Evolutionary conservation across 148 eudicot genomes (phyloP).

Genomic region (Arbutus unedo): DNA sequence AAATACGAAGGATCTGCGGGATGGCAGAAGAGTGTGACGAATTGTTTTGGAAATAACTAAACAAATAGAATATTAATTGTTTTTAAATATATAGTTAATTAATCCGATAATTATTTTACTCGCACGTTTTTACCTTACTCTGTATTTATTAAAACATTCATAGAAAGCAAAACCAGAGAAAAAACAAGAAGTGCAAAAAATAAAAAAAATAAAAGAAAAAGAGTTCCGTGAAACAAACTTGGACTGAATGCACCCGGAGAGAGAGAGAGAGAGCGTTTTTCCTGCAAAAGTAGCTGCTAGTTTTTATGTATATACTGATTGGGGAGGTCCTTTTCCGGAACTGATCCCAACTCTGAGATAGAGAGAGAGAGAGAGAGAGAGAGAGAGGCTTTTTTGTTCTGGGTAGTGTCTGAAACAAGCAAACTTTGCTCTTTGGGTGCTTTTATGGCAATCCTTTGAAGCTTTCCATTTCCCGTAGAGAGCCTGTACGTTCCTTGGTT

Average conservation of each 20-base stretch:
- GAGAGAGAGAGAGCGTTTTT: constrained; percentile 24
- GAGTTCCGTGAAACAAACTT: neutral
- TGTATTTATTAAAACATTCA: neutral
- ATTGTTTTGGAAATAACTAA: too few relatives aligned
- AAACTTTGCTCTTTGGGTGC: neutral
- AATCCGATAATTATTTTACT: neutral
- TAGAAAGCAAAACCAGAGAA: neutral
- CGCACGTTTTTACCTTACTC: neutral
- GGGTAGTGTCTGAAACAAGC: neutral
- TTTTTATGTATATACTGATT: neutral
- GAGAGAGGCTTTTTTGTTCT: neutral
- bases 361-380: constrained; percentile 5
- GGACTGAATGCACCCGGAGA: neutral
- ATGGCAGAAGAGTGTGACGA: too few relatives aligned
- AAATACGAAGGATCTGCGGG: too few relatives aligned
- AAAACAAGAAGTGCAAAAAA: neutral
- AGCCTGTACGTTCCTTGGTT: neutral
- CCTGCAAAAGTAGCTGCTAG: neutral
- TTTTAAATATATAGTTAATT: too few relatives aligned
- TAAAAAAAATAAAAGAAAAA: neutral
- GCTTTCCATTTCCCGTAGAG: neutral
- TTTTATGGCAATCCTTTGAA: constrained; percentile 2
- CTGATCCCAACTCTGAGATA: neutral
- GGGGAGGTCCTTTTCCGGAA: neutral
- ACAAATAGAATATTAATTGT: too few relatives aligned